Conservation (phyloP, 345 rosid species). For the Capsella bursapastoris region DNA sequence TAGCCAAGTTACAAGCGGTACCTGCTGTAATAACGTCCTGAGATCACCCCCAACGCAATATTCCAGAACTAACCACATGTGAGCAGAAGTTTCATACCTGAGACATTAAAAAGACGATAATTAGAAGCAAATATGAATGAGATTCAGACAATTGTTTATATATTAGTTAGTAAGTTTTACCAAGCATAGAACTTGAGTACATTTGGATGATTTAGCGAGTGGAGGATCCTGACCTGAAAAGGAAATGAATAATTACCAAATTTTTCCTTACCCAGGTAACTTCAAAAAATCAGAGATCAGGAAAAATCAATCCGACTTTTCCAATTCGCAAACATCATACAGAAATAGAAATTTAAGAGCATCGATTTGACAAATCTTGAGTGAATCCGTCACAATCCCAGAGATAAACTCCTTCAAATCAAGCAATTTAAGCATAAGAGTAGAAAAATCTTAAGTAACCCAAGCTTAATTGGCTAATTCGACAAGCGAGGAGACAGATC, state of each 20-base stretch:
- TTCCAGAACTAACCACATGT: conserved; percentile 97
- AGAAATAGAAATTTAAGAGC: conserved; percentile 37
- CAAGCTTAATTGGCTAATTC: conserved; percentile 17
- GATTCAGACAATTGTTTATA: neutral
- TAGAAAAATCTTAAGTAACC: neutral
- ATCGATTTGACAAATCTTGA: conserved; percentile 8
- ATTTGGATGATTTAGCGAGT: conserved; percentile 79
- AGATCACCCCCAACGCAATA: conserved; percentile 98
- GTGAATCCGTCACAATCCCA: conserved; percentile 16
- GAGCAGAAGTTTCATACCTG: conserved; percentile 98
- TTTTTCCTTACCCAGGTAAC: neutral
- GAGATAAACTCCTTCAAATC: neutral
- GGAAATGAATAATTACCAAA: conserved; percentile 2
- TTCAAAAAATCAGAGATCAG: neutral
- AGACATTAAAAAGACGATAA: conserved; percentile 15
- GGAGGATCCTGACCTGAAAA: conserved; percentile 90
- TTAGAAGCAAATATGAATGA: neutral
- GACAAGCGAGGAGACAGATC: conserved; percentile 10
- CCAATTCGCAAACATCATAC: conserved; percentile 19
- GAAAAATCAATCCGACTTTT: conserved; percentile 18
- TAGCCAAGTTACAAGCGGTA: conserved; percentile 37
- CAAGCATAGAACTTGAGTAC: conserved; percentile 85
- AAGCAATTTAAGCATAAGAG: neutral
- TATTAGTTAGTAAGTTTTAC: conserved; percentile 49
- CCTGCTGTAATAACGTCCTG: conserved; percentile 85